These are phyloP conservation scores for Lentinula lateritia DNA, from an alignment of 768 basidiomycete genomes.

Conservation along the genomic window DNA sequence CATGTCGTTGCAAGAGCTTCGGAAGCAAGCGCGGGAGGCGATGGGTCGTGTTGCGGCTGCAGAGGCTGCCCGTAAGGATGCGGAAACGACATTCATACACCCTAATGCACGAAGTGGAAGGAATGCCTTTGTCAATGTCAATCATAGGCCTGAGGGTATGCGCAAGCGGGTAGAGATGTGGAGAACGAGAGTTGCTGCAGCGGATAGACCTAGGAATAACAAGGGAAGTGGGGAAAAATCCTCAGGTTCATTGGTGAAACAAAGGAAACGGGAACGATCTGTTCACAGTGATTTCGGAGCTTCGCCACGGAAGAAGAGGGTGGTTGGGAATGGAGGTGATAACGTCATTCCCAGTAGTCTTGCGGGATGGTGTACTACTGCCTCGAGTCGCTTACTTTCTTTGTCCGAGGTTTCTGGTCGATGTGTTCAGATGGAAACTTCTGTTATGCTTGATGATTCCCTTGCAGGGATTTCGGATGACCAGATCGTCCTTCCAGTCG, in stretches of 20 bases:
- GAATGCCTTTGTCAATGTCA: too few relatives aligned
- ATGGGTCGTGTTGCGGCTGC: conserved; percentile 46
- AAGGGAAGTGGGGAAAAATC: background rate
- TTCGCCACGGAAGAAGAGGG: background rate
- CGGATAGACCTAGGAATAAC: background rate
- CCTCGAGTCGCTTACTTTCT: background rate
- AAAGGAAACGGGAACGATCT: background rate
- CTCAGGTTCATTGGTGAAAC: background rate
- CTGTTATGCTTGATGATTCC: too few relatives aligned
- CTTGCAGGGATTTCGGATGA: background rate
- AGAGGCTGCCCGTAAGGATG: conserved; percentile 46
- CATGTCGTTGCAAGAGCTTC: conserved; percentile 41
- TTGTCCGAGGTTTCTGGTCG: background rate
- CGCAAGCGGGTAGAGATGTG: background rate
- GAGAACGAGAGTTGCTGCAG: background rate
- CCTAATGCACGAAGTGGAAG: background rate
- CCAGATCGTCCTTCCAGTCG: too few relatives aligned
- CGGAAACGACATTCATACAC: background rate
- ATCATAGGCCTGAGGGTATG: background rate
- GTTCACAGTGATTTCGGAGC: background rate
- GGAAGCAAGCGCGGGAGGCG: conserved; percentile 47
- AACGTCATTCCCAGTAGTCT: background rate
- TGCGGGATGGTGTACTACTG: background rate
- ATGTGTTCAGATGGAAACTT: background rate
- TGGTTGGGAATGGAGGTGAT: background rate